Base-by-base conservation (phyloP, 805 yeast genomes). In the Yarrowia sp. region DNA sequence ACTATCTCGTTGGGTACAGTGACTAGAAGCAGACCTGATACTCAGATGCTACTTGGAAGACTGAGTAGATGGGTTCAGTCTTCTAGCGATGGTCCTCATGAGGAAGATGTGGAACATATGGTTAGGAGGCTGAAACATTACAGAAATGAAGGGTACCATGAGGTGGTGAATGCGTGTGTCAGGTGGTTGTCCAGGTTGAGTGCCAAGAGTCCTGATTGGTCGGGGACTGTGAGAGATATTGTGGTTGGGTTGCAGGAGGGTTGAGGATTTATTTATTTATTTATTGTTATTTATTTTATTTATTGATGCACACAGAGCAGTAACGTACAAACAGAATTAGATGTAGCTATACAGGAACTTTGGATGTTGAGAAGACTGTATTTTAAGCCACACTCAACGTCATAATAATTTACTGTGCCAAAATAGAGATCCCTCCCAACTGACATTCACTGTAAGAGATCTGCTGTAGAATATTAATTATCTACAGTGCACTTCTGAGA, bases 51-150 rank as follows among this genome's bases (percentile, higher is more conserved):
- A 7, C 8, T 58, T 14, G 5, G 31, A 0, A 17, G 43, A 22
- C 51, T 58, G n/a, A 10, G 35, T 32, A 32, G 14, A 14, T 58
- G 64, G 64, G 64, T 43, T 8, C 33, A 43, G 11, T 33, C 64
- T 6, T 35, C 28, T 4, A 4, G 13, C 15, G 50, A 43, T 2
- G 64, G 64, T 11, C 64, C 64, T 13, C 51, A 43, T 18, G 43
- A 58, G 14, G 64, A 58, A 2, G 64, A 58, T 6, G 64, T 43
- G 0, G 11, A 8, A 3, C 64, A 58, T n/a, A 36, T 58, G 41
- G 10, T 43, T 3, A 33, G 43, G 18, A 9, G 64, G 3, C 42
- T 58, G 1, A 17, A 15, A 13, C 43, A 36, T 13, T 44, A 43
- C 33, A 8, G 64, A 0, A 15, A 9, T 8, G 36, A 58, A 18